Evolutionary conservation across 768 basidiomycete species (phyloP).

Genomic region (Tricholoma furcatifolium): DNA sequence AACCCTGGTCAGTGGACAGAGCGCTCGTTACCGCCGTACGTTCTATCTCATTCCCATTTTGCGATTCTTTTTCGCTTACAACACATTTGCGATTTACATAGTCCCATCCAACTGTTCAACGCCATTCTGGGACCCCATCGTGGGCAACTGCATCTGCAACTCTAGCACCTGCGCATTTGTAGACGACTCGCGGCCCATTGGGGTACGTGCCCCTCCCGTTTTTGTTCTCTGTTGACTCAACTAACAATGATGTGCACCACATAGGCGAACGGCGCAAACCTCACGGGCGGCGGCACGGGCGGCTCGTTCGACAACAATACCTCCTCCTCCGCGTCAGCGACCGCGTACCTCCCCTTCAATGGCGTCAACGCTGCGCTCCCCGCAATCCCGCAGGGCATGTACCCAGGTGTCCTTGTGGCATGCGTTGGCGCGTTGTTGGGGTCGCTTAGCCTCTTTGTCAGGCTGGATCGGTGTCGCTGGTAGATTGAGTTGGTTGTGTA

Average conservation of each 20-base stretch:
- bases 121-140: conserved; percentile 79
- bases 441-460: conserved; percentile 22
- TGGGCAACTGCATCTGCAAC: conserved; percentile 61
- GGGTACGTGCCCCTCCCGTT: conserved; percentile 39
- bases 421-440: conserved; percentile 37
- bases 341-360: conserved; percentile 49
- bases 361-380: conserved; percentile 28
- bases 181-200: conserved; percentile 64
- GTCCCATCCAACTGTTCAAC: conserved; percentile 74
- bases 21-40: conserved; percentile 52
- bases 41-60: no score
- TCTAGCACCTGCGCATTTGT: conserved; percentile 56
- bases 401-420: conserved; percentile 34
- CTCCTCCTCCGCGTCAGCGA: conserved; percentile 20
- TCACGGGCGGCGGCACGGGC: conserved; percentile 61
- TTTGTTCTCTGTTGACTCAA: not conserved
- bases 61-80: no score
- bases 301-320: conserved; percentile 25
- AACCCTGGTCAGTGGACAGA: conserved; percentile 53
- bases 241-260: no score
- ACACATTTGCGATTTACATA: conserved; percentile 25
- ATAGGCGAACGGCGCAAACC: conserved; percentile 66
- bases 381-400: conserved; percentile 28
- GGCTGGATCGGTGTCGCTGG: no score
- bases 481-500: no score